Base-by-base conservation (phyloP, 139 green algal genomes). In the Coccomyxa sp. region DNA sequence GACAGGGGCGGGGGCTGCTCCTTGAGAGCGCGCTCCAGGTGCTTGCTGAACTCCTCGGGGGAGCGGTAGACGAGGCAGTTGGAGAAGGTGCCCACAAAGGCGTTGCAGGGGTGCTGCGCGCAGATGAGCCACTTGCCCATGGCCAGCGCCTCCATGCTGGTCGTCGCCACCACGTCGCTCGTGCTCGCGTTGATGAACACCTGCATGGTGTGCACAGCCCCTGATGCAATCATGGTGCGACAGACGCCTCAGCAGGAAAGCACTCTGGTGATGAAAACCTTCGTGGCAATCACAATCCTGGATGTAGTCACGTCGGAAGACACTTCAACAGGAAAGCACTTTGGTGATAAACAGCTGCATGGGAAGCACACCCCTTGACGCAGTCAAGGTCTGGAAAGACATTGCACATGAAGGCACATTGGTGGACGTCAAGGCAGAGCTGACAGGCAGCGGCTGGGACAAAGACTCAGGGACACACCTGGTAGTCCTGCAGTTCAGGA, bases 51-150 rank as follows among this genome's bases (percentile, higher is more conserved):
- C 86, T 97, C 91, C 55, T 94, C 88, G 22, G 82, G 86, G 29
- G 80, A 89, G 41, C 80, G 87, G 91, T 96, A 97, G 7, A 89
- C 87, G 38, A 95, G 88, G 88, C 90, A 95, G 86, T 98, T 99
- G 73, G 87, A 83, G 81, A 98, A 98, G 74, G 81, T 79, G 29
- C 83, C 79, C 82, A 98, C 97, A 84, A 98, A 99, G 29, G 85
- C 84, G 88, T 99, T 99, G 78, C 87, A 96, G 40, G 96, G 96
- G 86, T 98, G 95, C 58, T 98, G 90, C 14, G 95, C 94, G 71
- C 91, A 95, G 41, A 99, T 85, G 58, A 98, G 94, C 80, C 92
- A 98, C 87, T 99, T 99, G 84, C 96, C 96, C 96, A 99, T 99
- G 29, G 96, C 96, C 77, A 99, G 87, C 34, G 96, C 96, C 85